Base-by-base conservation (phyloP, 768 basidiomycete species). In the Xerocomus brunneocitrinus region DNA sequence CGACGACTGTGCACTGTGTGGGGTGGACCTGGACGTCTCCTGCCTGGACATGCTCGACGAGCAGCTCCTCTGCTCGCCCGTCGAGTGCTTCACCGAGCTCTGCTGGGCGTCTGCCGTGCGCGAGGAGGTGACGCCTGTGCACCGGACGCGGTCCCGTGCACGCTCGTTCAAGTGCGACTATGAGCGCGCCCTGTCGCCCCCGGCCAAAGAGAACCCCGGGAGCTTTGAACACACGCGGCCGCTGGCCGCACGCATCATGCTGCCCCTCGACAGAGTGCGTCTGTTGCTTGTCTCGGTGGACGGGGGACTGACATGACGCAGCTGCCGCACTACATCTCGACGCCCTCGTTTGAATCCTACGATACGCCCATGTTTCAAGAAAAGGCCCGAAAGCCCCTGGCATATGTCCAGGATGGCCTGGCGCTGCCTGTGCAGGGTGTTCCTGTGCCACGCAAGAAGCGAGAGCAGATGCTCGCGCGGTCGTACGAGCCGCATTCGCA, bases 21-120 rank as follows among this genome's bases (percentile, higher is more conserved):
- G 67, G 30, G 65, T 69, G 16, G 67, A 69, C 30, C 53, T 77
- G 60, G 72, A 76, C 57, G 53, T 61, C 1, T 62, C 68, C 2
- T 74, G 74, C 44, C 56, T 77, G 22, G 61, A 69, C 30, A 57
- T 59, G 8, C 62, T 77, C 7, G 76, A 77, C 56, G 68, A 74
- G 46, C 67, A 74, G 35, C 72, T 77, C 4, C 64, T 77, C 1
- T 53, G 63, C 35, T 63, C 67, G n/a, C 76, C 76, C 25, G 45
- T 65, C 35, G 70, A 70, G 16, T 69, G 67, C 13, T 77, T 77
- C 54, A 67, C 65, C 8, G 76, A 76, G 14, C 45, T 70, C 9
- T 77, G 76, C 45, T 77, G 76, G 71, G 60, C 62, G 2, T 50
- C 59, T 22, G 73, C 73, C 27, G 65, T 77, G 24, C 34, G 57